Evolutionary conservation across 139 green algal genomes (phyloP).

Genomic region (Chlorella sp.): DNA sequence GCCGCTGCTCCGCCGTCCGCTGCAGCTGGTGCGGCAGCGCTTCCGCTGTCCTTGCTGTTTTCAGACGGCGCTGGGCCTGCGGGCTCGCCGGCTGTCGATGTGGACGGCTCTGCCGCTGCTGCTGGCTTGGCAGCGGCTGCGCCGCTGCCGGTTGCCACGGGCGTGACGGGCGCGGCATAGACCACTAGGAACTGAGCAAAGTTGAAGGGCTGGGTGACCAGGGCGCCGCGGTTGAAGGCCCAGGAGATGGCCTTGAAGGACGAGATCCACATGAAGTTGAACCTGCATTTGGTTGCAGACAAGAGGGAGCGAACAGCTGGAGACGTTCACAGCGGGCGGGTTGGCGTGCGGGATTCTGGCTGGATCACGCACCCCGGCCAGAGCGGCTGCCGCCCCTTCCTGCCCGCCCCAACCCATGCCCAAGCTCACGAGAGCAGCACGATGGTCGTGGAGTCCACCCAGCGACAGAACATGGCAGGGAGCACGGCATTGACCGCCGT

Average conservation of each 20-base stretch:
- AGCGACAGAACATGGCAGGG: no score
- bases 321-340: no score
- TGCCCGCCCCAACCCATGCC: no score
- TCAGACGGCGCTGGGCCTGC: not conserved
- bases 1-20: not conserved
- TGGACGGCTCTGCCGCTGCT: not conserved
- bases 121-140: no score
- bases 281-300: not conserved
- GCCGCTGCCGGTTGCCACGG: not conserved
- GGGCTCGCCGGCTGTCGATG: not conserved
- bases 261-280: not conserved
- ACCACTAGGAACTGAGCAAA: slow-evolving; percentile 4
- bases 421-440: no score
- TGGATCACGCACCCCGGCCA: no score
- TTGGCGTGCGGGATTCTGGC: no score
- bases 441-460: no score
- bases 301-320: no score
- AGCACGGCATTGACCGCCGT: no score
- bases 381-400: not conserved
- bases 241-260: slow-evolving; percentile 25
- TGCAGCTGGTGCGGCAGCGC: not conserved
- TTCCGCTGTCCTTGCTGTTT: not conserved
- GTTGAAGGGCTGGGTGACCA: not conserved
- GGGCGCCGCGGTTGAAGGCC: slow-evolving; percentile 16
- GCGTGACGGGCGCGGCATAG: slow-evolving; percentile 21